Conservation (phyloP, 164 flowering plant species). For the Cinnamomum micranthum region DNA sequence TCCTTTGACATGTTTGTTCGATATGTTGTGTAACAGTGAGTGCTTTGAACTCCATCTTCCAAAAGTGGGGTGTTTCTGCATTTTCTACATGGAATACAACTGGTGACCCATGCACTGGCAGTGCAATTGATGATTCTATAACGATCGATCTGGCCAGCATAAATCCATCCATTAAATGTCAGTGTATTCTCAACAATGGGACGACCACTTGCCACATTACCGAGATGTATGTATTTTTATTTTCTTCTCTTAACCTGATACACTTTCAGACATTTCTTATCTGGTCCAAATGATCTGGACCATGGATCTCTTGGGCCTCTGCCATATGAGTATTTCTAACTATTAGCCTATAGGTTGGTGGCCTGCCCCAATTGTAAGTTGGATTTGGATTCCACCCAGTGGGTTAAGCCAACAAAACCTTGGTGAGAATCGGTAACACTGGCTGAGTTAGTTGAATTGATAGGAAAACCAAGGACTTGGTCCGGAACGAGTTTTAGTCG, state of each 20-base stretch:
- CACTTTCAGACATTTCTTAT: neutral
- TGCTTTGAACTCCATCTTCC: slow-evolving; percentile 10
- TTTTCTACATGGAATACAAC: slow-evolving; percentile 19
- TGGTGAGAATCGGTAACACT: neutral
- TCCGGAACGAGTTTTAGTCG: too few species aligned
- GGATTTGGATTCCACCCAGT: neutral
- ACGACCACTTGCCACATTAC: slow-evolving; percentile 21
- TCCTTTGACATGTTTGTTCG: too few species aligned
- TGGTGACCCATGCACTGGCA: slow-evolving; percentile 20
- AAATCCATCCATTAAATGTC: slow-evolving; percentile 20
- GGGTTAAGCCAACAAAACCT: neutral
- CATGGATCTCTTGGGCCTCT: neutral
- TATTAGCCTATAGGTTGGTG: neutral
- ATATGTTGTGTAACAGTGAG: neutral
- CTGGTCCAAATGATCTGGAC: neutral
- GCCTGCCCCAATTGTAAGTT: neutral
- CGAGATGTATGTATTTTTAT: slow-evolving; percentile 10
- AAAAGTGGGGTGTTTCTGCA: slow-evolving; percentile 5
- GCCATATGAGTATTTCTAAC: neutral
- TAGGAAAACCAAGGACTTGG: too few species aligned
- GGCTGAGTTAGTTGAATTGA: too few species aligned
- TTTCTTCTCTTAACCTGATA: neutral
- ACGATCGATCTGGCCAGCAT: slow-evolving; percentile 1
- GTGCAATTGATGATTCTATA: slow-evolving; percentile 11
- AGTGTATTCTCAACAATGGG: slow-evolving; percentile 2